Conservation (phyloP, 306 rosid species). For the Acmispon strigosus region DNA sequence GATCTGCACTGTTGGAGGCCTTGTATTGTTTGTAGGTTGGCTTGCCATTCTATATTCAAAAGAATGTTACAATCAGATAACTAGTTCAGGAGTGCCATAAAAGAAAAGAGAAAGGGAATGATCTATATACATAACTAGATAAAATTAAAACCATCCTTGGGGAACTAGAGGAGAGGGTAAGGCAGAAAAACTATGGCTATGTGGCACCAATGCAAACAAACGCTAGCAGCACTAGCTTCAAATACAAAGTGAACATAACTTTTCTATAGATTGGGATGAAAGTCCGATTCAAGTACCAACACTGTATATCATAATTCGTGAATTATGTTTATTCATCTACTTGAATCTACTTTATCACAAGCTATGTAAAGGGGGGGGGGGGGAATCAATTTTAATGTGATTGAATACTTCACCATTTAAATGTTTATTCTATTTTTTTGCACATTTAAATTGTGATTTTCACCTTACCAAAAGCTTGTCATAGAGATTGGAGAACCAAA, state of each 20-base stretch:
- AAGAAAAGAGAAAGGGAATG: not conserved
- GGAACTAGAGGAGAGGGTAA: not conserved
- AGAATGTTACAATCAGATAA: not conserved
- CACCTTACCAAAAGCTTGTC: not conserved
- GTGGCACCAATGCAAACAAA: too few species aligned
- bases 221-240: too few species aligned
- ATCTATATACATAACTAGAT: not conserved
- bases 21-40: constrained; percentile 32
- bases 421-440: too few species aligned
- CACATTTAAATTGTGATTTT: not conserved
- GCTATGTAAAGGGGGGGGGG: not conserved
- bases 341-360: not conserved
- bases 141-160: not conserved
- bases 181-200: not conserved
- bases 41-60: constrained; percentile 37
- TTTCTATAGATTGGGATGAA: too few species aligned
- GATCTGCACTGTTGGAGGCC: constrained; percentile 47
- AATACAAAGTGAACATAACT: too few species aligned
- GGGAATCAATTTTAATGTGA: not conserved
- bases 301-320: not conserved
- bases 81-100: not conserved
- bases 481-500: not conserved
- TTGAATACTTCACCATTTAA: not conserved
- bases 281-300: too few species aligned
- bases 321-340: not conserved